Percentiles rank a stretch among this genome's conserved stretches.
Conservation (phyloP, 345 rosid genomes). For the Eucalyptus curtisii region DNA sequence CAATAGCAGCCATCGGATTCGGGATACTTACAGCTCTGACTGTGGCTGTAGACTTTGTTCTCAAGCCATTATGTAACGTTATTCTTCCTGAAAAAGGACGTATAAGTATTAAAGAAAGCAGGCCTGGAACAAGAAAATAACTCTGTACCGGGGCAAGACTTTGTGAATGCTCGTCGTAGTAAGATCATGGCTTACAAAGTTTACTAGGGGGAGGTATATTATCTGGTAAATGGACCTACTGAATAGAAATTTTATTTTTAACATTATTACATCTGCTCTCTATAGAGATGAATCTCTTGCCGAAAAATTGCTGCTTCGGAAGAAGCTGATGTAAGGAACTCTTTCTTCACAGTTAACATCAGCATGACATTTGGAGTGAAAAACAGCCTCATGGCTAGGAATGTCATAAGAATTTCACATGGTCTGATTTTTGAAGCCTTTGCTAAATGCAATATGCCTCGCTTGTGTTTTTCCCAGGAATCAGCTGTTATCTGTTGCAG, state of each 20-base stretch:
- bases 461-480: background rate
- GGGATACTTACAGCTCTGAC: background rate
- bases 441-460: background rate
- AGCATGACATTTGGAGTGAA: background rate
- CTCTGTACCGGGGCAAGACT: background rate
- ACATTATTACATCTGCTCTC: background rate
- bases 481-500: background rate
- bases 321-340: background rate
- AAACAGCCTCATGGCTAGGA: background rate
- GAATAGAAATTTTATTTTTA: background rate
- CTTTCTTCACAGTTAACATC: background rate
- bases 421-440: background rate
- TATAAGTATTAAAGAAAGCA: background rate
- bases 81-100: background rate
- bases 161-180: background rate
- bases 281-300: background rate
- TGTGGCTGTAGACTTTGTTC: background rate
- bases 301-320: background rate
- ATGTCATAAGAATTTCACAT: background rate
- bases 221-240: background rate
- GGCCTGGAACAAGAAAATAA: background rate
- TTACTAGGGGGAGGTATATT: background rate
- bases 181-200: background rate
- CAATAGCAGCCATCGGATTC: background rate
- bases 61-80: background rate